Percentiles rank a stretch among this genome's conserved stretches.
Evolutionary conservation across 441 rosid species (phyloP).

Genomic region (Populus hybrid): DNA sequence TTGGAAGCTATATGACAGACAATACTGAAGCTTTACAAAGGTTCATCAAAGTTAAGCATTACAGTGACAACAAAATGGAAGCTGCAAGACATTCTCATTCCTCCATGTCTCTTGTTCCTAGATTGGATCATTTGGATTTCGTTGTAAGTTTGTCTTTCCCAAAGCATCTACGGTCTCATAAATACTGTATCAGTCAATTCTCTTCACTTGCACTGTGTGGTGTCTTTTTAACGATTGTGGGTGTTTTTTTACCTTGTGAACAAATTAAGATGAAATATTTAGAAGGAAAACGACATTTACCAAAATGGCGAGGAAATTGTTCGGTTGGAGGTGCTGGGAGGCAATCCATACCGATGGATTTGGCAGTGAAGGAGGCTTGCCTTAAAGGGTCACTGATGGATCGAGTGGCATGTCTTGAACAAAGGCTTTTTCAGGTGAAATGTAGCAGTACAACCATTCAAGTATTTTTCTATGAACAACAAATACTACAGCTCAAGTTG

Average conservation of each 20-base stretch:
- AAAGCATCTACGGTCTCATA: not conserved
- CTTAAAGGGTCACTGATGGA: constrained; percentile 65
- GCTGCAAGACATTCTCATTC: constrained; percentile 32
- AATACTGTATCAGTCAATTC: not conserved
- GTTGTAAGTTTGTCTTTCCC: constrained; percentile 29
- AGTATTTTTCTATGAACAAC: too few relatives aligned
- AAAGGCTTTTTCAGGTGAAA: constrained; percentile 55
- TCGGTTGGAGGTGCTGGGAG: not conserved
- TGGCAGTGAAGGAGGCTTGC: constrained; percentile 52
- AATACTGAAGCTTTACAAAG: not conserved
- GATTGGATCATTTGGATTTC: constrained; percentile 64
- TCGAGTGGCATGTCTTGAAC: constrained; percentile 56
- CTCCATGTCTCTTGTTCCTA: constrained; percentile 43
- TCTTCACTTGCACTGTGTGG: not conserved
- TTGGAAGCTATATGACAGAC: constrained; percentile 33
- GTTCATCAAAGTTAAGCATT: not conserved
- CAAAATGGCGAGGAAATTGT: constrained; percentile 33
- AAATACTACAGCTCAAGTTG: too few relatives aligned
- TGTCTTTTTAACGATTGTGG: not conserved
- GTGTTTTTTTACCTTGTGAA: not conserved
- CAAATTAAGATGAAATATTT: constrained; percentile 4
- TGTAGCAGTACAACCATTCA: not conserved
- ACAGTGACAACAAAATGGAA: constrained; percentile 27
- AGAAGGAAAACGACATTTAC: constrained; percentile 15
- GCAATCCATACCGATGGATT: constrained; percentile 34